Percentiles rank a stretch among this genome's conserved stretches.
Evolutionary conservation across 2,329 filamentous ascomycete species (phyloP).

Genomic region (Phaeosphaeriaceae sp.): DNA sequence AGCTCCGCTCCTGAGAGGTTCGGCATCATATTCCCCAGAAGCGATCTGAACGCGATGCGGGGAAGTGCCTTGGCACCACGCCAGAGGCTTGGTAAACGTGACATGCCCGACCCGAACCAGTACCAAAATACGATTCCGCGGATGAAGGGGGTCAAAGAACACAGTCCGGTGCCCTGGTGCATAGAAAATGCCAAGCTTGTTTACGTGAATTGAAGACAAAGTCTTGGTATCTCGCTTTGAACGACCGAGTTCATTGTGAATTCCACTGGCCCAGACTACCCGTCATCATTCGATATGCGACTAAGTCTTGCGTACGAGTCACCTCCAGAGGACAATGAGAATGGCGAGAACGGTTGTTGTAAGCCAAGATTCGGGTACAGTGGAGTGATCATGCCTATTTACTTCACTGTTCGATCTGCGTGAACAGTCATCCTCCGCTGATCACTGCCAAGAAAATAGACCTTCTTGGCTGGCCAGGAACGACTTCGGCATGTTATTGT

Average conservation of each 20-base stretch:
- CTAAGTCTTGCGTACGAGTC: background rate
- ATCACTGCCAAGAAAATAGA: background rate
- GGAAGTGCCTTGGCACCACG: conserved; percentile 4
- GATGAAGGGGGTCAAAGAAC: background rate
- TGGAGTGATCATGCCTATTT: background rate
- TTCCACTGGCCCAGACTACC: background rate
- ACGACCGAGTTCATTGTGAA: background rate
- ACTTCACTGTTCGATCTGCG: background rate
- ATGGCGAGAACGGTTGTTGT: background rate
- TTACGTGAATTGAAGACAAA: background rate
- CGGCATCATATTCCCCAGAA: background rate
- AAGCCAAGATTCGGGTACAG: background rate
- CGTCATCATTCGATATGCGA: background rate
- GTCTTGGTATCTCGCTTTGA: background rate
- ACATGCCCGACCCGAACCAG: background rate
- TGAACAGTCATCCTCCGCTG: background rate
- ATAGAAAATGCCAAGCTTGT: background rate
- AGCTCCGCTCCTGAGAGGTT: conserved; percentile 1
- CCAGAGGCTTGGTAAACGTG: background rate
- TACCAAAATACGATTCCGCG: background rate
- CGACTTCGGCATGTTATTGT: no score
- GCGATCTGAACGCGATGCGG: conserved; percentile 4
- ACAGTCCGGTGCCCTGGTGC: background rate
- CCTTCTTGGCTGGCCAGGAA: background rate
- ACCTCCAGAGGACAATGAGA: background rate